Conservation (phyloP, 1,284 basidiomycete genomes). For the Lignosus rhinocerotis region DNA sequence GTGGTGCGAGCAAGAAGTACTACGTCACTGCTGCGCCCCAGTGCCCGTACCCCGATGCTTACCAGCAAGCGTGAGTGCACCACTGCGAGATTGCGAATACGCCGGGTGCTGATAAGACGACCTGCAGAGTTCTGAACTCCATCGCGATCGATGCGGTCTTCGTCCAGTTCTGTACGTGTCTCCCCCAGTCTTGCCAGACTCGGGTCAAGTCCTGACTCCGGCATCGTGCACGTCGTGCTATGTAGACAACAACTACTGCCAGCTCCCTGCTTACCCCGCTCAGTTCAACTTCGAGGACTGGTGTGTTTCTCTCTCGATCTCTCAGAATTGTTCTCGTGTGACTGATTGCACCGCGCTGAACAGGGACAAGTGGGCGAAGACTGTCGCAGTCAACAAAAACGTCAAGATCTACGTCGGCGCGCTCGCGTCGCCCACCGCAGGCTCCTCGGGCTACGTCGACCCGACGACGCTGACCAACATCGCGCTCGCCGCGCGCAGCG, state of each 20-base stretch:
- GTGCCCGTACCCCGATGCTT: slow-evolving; percentile 65
- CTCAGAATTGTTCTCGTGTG: background rate
- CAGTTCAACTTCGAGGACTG: slow-evolving; percentile 54
- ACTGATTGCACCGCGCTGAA: background rate
- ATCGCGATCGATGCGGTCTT: slow-evolving; percentile 64
- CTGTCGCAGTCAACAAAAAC: slow-evolving; percentile 52
- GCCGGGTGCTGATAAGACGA: background rate
- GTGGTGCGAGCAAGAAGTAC: slow-evolving; percentile 56
- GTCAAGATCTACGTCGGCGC: slow-evolving; percentile 68
- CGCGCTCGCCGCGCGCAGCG: slow-evolving; percentile 40
- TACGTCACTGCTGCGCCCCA: slow-evolving; percentile 71
- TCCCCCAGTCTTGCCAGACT: slow-evolving; percentile 52
- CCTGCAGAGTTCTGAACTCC: slow-evolving; percentile 46
- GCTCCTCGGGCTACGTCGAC: slow-evolving; percentile 53
- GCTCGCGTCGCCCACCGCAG: slow-evolving; percentile 51
- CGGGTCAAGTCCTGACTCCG: slow-evolving; percentile 26
- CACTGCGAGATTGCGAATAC: slow-evolving; percentile 23
- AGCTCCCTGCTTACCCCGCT: slow-evolving; percentile 41
- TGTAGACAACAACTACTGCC: slow-evolving; percentile 63
- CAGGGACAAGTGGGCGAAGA: slow-evolving; percentile 68
- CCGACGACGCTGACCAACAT: slow-evolving; percentile 45
- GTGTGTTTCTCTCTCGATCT: slow-evolving; percentile 31
- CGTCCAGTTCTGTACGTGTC: slow-evolving; percentile 54
- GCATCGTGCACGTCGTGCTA: slow-evolving; percentile 39
- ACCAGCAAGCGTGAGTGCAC: slow-evolving; percentile 40